Base-by-base conservation (phyloP, 1,284 basidiomycete species). In the Melampsora americana region DNA sequence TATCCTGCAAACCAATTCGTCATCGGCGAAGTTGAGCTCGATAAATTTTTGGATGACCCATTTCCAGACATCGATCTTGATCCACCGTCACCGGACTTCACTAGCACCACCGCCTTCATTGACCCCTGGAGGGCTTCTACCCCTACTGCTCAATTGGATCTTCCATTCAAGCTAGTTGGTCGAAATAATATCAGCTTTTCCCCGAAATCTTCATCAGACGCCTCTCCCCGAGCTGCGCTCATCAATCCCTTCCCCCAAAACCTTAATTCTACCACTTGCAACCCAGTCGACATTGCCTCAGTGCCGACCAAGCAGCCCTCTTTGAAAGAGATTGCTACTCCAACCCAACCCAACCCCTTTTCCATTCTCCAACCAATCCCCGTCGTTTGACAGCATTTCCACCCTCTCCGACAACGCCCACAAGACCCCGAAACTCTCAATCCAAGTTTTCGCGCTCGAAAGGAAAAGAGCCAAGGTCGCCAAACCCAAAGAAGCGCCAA, bases 11-110 rank as follows among this genome's bases (percentile, higher is more conserved):
- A 18, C 5, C 53, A 59, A 59, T 28, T 59, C 0, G 23, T 11
- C 20, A 0, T 59, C 9, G 23, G 23, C n/a, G 28, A 59, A 23
- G 14, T 12, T 18, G 53, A 28, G n/a, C 11, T 23, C 14, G 53
- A 59, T 26, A 59, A 59, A 59, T 59, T 59, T 20, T 28, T 59
- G 23, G 53, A 59, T 9, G 53, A 23, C 53, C 53, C 53, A 16
- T 59, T 59, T 28, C 53, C 53, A 23, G 53, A 59, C 53, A 26
- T 59, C 14, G 53, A 59, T 59, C 53, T 59, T 18, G 53, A 59
- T 59, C 53, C 5, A 16, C 53, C 53, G n/a, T 23, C 28, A 14
- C 53, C 53, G 11, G 53, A 26, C 12, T 59, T 59, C 53, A 23
- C 14, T 23, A 59, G 28, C 53, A 59, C 53, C 9, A 59, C 53